phyloP scores from a whole-genome alignment of 371 early-diverging fungal species.

The Vairimorpha apis region DNA sequence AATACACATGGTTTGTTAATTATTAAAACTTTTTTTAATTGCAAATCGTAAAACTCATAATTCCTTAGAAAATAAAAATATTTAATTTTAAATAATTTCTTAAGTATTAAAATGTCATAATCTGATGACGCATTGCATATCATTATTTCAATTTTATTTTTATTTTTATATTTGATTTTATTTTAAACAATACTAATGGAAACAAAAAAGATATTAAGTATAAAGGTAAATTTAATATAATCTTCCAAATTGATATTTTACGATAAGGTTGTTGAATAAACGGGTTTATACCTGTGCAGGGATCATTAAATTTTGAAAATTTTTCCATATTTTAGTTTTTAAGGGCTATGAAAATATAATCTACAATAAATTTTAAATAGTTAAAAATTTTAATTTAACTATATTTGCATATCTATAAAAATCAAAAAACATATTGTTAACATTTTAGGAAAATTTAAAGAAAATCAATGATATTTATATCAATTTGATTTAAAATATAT shows the following conservation, averaged over 20 bases:
- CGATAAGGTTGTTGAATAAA: conserved; percentile 43
- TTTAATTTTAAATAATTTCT: conserved; percentile 19
- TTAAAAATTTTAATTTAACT: no score
- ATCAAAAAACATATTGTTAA: no score
- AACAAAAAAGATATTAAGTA: conserved; percentile 5
- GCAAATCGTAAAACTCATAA: conserved; percentile 10
- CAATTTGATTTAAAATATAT: no score
- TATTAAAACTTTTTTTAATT: neutral
- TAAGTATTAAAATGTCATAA: conserved; percentile 48
- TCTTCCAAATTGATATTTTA: neutral
- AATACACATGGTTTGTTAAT: conserved; percentile 9
- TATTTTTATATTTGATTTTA: neutral
- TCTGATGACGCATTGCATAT: conserved; percentile 30
- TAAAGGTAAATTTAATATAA: neutral
- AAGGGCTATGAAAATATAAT: no score
- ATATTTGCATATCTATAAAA: no score
- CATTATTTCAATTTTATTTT: neutral
- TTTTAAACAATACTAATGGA: neutral
- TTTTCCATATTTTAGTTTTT: conserved; percentile 63
- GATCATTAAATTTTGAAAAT: conserved; percentile 55
- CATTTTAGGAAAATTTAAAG: no score
- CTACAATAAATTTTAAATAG: no score
- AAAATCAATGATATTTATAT: no score
- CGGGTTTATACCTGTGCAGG: conserved; percentile 58
- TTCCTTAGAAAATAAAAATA: conserved; percentile 24